Conservation (phyloP, 768 basidiomycete species). For the Ramaria rubella region DNA sequence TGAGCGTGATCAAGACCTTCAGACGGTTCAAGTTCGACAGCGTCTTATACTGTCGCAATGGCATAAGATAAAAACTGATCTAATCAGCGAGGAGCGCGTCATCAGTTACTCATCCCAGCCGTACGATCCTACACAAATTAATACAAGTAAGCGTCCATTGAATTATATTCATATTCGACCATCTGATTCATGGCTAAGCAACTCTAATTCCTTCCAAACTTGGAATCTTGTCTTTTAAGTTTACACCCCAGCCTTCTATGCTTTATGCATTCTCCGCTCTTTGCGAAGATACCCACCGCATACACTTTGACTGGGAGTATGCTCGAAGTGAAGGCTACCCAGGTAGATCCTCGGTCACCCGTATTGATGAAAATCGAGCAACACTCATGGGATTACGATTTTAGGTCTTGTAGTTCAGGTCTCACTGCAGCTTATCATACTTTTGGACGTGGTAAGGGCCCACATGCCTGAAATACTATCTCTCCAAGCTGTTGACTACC, state of each 20-base stretch:
- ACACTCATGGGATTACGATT: not conserved
- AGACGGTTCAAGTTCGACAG: not conserved
- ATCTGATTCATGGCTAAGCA: not conserved
- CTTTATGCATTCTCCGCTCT: not conserved
- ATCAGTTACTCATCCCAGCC: not conserved
- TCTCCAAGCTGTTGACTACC: not conserved
- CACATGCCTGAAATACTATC: not conserved
- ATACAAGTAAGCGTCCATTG: not conserved
- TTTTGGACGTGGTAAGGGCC: not conserved
- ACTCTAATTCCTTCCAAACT: not conserved
- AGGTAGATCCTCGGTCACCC: not conserved
- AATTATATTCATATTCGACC: not conserved
- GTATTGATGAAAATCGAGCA: not conserved
- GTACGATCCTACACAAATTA: not conserved
- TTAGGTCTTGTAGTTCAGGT: not conserved
- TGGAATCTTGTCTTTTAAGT: not conserved
- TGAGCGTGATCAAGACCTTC: not conserved
- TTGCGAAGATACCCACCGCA: constrained; percentile 3
- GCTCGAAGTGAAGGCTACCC: constrained; percentile 4
- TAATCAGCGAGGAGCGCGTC: not conserved
- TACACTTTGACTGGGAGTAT: constrained; percentile 1
- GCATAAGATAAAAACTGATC: not conserved
- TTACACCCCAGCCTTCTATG: not conserved
- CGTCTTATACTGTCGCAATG: not conserved
- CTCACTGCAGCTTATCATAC: not conserved